Conservation (phyloP, 1,139 yeast species). For the Geotrichum aggregatum region DNA sequence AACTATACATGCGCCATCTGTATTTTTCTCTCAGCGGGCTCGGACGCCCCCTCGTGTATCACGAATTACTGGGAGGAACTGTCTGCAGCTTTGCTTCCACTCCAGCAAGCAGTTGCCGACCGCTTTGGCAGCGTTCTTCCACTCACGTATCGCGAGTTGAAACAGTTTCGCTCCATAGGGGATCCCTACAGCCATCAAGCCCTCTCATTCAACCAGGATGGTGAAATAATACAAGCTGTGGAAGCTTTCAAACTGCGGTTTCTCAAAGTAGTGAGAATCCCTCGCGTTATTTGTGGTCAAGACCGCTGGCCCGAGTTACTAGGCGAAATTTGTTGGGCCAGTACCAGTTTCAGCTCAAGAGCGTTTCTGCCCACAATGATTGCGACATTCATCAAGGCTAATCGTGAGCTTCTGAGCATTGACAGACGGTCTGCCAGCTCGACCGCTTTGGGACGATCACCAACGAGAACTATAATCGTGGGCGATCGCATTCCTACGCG, state of each 20-base stretch:
- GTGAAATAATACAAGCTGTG: conserved; percentile 23
- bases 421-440: conserved; percentile 10
- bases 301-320: conserved; percentile 30
- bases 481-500: conserved; percentile 28
- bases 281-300: conserved; percentile 35
- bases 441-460: conserved; percentile 19
- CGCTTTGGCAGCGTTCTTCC: conserved; percentile 23
- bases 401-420: conserved; percentile 16
- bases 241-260: conserved; percentile 28
- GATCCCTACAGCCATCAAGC: background rate
- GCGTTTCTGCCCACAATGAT: conserved; percentile 25
- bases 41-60: conserved; percentile 24
- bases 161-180: background rate
- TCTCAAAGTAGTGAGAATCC: conserved; percentile 28
- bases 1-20: conserved; percentile 27
- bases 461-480: conserved; percentile 30
- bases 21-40: conserved; percentile 26
- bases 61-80: conserved; percentile 33
- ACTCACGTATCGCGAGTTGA: conserved; percentile 5
- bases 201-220: conserved; percentile 21
- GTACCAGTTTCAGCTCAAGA: conserved; percentile 13
- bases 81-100: conserved; percentile 28
- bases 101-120: conserved; percentile 24
- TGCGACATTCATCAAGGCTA: conserved; percentile 27
- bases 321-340: conserved; percentile 27